Evolutionary conservation across 139 green algal species (phyloP), one percentile per base, ranked within the genome.

Genomic region (Chlamydomonas sp.): DNA sequence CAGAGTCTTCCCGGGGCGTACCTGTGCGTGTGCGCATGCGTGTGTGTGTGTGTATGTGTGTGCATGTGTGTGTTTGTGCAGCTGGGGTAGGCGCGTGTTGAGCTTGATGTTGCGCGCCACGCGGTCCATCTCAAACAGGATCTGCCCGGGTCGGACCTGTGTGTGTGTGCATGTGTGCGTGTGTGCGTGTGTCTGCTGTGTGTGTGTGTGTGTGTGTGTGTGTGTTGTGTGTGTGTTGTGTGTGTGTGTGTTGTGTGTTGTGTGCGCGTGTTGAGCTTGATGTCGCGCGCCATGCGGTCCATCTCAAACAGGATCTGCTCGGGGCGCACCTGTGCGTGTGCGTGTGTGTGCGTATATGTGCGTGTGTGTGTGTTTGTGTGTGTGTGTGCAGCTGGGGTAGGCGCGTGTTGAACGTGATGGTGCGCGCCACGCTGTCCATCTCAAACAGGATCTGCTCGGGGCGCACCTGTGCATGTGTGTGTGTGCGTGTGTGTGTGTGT

Each of bases 51-150:
- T n/a, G n/a, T 20, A 26, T 54, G 16, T 20, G 16, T 20, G 13
- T 20, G 13, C 43, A 54, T 54, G 16, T 54, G 43, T 54, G 20
- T 20, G 16, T 54, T 13, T 54, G 16, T 54, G 20, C 16, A 13
- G 13, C 20, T 26, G 43, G 20, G 43, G 43, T 26, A 26, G 13
- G 13, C 20, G 43, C 43, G 16, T 54, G 43, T 70, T 36, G 36
- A 70, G 5, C 3, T 60, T 61, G 20, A 77, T 50, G 26, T 37
- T 20, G 16, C 43, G 16, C 43, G 16, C 43, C 43, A 43, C 34
- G 31, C 60, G 31, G 31, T 47, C 60, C 60, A 64, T 64, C 26
- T 64, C 54, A 64, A 64, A 64, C 54, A 64, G 26, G 54, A 64
- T 64, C 34, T 47, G 31, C 34, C 60, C 60, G 5, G 60, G 31